A percentile compares a stretch with the other conserved stretches of the same genome.
These are phyloP conservation scores for Amanita pseudoporphyria DNA, from an alignment of 768 basidiomycete species.

Conservation along the genomic window DNA sequence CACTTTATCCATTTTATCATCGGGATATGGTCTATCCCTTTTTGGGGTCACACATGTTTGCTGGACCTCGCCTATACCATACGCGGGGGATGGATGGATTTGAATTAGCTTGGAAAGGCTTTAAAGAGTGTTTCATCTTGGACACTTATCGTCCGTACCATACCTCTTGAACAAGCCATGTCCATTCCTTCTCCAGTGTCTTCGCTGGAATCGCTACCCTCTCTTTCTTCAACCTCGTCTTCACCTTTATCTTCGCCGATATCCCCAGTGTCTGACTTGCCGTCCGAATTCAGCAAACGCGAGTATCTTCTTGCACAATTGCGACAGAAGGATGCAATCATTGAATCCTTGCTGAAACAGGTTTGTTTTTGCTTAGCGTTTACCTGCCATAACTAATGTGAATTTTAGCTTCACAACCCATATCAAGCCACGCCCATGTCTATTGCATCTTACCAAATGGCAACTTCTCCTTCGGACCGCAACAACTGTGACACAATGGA, in stretches of 20 bases:
- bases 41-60: background rate
- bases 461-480: slow-evolving; percentile 66
- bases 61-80: background rate
- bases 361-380: slow-evolving; percentile 23
- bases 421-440: slow-evolving; percentile 72
- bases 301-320: slow-evolving; percentile 82
- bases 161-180: background rate
- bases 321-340: slow-evolving; percentile 80
- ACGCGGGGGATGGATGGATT: background rate
- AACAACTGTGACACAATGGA: slow-evolving; percentile 60
- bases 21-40: background rate
- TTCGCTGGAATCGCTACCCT: slow-evolving; percentile 5
- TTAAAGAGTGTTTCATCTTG: background rate
- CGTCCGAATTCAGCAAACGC: slow-evolving; percentile 53
- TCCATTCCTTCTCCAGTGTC: slow-evolving; percentile 4
- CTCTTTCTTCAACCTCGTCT: slow-evolving; percentile 10
- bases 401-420: slow-evolving; percentile 63
- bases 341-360: slow-evolving; percentile 79
- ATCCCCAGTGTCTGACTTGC: slow-evolving; percentile 28
- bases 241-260: slow-evolving; percentile 15
- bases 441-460: slow-evolving; percentile 70
- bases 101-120: background rate
- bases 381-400: background rate
- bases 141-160: background rate
- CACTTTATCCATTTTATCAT: background rate